Conservation (phyloP, 805 yeast genomes). For the Lipomyces chichibuensis region DNA sequence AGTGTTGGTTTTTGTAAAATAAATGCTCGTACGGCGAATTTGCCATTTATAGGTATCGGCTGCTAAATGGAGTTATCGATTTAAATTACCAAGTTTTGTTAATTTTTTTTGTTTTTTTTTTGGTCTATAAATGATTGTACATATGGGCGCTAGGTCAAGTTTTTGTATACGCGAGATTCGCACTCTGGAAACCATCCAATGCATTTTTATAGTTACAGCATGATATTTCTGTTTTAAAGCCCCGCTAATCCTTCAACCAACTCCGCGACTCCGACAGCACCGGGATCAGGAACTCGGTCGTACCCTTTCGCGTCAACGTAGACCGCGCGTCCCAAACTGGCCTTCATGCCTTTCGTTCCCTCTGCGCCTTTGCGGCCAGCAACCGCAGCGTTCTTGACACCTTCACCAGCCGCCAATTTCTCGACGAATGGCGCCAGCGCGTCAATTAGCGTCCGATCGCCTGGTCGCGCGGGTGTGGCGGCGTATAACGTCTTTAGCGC, state of each 20-base stretch:
- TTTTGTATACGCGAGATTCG: not conserved
- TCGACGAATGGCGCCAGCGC: constrained; percentile 86
- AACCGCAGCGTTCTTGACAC: constrained; percentile 60
- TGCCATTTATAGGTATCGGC: not conserved
- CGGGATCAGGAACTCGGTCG: constrained; percentile 77
- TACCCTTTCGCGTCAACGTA: constrained; percentile 62
- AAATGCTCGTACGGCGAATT: not conserved
- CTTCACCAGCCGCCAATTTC: constrained; percentile 55
- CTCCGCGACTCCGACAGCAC: constrained; percentile 84
- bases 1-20: not conserved
- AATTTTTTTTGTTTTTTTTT: not conserved
- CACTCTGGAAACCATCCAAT: not conserved
- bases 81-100: not conserved
- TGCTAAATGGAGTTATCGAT: not conserved
- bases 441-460: constrained; percentile 88
- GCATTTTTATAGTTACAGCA: not conserved
- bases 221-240: not conserved
- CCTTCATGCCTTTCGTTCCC: constrained; percentile 70
- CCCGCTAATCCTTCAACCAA: constrained; percentile 50
- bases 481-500: constrained; percentile 77
- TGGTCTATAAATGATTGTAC: not conserved
- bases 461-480: constrained; percentile 85
- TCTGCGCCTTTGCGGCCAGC: constrained; percentile 80
- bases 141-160: not conserved
- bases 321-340: constrained; percentile 92